Conservation (phyloP, 352 stramenopile species). For the Aphanomyces astaci region DNA sequence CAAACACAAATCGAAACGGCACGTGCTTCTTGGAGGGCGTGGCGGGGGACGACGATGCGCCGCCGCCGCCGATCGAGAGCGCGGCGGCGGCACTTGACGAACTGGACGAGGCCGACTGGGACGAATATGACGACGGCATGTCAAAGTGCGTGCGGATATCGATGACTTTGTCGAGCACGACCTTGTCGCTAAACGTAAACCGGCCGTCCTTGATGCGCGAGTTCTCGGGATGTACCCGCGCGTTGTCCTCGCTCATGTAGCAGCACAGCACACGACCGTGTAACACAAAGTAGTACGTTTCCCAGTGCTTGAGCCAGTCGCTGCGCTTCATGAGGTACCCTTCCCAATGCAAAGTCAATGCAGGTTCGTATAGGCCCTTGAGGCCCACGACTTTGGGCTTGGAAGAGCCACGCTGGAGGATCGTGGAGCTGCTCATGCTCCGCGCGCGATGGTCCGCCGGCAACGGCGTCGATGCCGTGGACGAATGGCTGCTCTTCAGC, state of each 20-base stretch:
- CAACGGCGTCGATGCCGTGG: not conserved
- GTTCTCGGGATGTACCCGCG: slow-evolving; percentile 61
- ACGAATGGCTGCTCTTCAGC: slow-evolving; percentile 4
- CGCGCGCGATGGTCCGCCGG: not conserved
- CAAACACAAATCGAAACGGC: slow-evolving; percentile 67
- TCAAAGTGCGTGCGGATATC: slow-evolving; percentile 42
- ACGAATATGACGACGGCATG: slow-evolving; percentile 4
- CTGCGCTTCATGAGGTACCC: slow-evolving; percentile 83
- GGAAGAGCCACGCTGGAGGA: not conserved
- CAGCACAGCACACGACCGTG: slow-evolving; percentile 63
- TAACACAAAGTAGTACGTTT: slow-evolving; percentile 84
- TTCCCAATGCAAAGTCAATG: slow-evolving; percentile 67
- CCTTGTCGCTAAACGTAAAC: slow-evolving; percentile 73
- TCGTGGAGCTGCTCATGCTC: slow-evolving; percentile 16
- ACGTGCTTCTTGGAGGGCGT: slow-evolving; percentile 16
- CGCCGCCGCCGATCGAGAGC: not conserved
- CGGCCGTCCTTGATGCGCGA: slow-evolving; percentile 87
- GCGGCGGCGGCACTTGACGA: not conserved
- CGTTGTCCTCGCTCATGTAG: slow-evolving; percentile 78
- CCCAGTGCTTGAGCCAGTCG: slow-evolving; percentile 86
- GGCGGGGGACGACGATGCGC: slow-evolving; percentile 27
- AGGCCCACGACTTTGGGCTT: slow-evolving; percentile 12
- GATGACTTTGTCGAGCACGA: slow-evolving; percentile 63
- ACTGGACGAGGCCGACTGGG: not conserved
- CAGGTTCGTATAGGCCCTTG: slow-evolving; percentile 15